A percentile compares a stretch with the other conserved stretches of the same genome.
Conservation (phyloP, 768 basidiomycete genomes). For the Psilocybe azurescens region DNA sequence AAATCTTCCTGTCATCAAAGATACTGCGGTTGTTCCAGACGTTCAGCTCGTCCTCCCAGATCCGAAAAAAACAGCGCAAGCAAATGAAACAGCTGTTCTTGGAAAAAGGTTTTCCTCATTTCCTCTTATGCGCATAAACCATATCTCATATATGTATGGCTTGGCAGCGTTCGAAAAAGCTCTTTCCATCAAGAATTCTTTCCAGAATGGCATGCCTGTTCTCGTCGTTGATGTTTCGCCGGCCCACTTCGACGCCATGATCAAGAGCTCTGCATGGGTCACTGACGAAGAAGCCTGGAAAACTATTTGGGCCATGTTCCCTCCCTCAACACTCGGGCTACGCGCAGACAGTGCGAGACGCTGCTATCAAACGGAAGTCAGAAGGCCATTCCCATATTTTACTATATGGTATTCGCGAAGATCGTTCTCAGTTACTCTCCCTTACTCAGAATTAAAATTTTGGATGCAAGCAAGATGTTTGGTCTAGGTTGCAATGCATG, state of each 20-base stretch:
- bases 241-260: conserved; percentile 66
- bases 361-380: conserved; percentile 60
- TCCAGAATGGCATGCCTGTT: conserved; percentile 66
- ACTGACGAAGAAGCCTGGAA: conserved; percentile 82
- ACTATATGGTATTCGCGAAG: conserved; percentile 72
- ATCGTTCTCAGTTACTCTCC: conserved; percentile 63
- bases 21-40: conserved; percentile 42
- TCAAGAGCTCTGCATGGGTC: conserved; percentile 64
- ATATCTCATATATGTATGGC: background rate
- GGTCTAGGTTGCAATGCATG: background rate
- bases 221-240: conserved; percentile 75
- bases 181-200: conserved; percentile 58
- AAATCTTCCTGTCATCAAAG: conserved; percentile 42
- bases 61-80: conserved; percentile 74
- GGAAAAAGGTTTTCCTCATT: conserved; percentile 59
- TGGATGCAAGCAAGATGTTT: background rate
- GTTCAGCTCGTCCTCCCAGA: conserved; percentile 76
- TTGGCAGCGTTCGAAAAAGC: conserved; percentile 66
- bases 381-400: conserved; percentile 70
- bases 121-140: background rate
- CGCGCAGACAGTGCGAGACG: conserved; percentile 71
- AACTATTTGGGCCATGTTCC: conserved; percentile 56
- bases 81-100: conserved; percentile 71
- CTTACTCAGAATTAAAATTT: background rate
- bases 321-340: conserved; percentile 62